A percentile compares a stretch with the other conserved stretches of the same genome.
phyloP scores from a whole-genome alignment of 2,329 filamentous ascomycete genomes.

The Byssoonygena ceratinophila region DNA sequence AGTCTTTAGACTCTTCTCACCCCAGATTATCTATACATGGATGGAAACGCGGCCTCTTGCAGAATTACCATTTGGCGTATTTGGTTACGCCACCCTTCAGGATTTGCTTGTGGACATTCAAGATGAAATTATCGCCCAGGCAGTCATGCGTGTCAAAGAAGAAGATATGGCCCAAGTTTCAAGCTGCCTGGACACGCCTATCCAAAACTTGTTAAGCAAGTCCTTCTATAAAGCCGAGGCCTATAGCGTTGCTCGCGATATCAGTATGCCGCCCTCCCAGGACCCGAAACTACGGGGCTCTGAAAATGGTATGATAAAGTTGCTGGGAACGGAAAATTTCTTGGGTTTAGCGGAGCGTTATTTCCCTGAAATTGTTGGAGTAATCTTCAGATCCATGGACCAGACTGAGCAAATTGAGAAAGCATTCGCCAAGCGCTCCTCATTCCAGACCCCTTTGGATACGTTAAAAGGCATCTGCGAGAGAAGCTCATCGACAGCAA shows the following conservation, averaged over 20 bases:
- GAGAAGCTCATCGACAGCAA: constrained; percentile 54
- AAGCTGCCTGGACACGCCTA: constrained; percentile 44
- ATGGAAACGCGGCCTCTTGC: constrained; percentile 55
- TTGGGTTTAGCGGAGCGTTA: constrained; percentile 53
- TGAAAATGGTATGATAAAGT: constrained; percentile 55
- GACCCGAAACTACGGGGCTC: constrained; percentile 45
- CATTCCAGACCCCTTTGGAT: constrained; percentile 50
- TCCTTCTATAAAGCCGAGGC: constrained; percentile 72
- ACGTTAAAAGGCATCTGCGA: constrained; percentile 59
- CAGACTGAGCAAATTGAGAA: constrained; percentile 65
- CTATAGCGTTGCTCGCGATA: constrained; percentile 72
- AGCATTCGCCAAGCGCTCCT: constrained; percentile 50
- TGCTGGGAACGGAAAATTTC: constrained; percentile 58
- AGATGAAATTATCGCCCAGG: constrained; percentile 66
- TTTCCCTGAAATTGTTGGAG: constrained; percentile 66
- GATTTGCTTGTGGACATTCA: constrained; percentile 62
- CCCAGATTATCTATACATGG: constrained; percentile 89
- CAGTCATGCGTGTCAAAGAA: constrained; percentile 69
- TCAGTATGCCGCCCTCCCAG: constrained; percentile 40
- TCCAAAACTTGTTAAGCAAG: constrained; percentile 49
- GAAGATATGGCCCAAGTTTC: constrained; percentile 53
- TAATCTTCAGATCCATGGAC: constrained; percentile 66
- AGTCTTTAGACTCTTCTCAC: constrained; percentile 73
- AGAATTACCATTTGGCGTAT: constrained; percentile 75
- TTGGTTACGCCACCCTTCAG: constrained; percentile 60